These are phyloP conservation scores for Dendrostoma leiphaemia DNA, from an alignment of 2,329 filamentous ascomycete species.

Conservation along the genomic window DNA sequence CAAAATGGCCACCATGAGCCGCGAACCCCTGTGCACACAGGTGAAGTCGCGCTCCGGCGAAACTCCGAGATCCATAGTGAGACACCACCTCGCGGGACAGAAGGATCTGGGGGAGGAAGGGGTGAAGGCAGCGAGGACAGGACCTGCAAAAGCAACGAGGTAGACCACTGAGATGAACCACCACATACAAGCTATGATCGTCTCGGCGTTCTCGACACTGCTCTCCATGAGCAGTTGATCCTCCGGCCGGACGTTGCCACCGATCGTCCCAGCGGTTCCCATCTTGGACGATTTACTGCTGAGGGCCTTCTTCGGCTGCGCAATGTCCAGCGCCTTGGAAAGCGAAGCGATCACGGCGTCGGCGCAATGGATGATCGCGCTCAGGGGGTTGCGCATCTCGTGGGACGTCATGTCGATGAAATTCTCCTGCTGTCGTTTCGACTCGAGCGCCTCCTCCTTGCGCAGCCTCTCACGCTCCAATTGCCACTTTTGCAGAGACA, in stretches of 20 bases:
- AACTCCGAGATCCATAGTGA: too few species aligned
- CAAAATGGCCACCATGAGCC: too few species aligned
- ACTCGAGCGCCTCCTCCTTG: conserved; percentile 56
- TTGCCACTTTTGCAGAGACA: conserved; percentile 50
- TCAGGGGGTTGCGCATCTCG: conserved; percentile 72
- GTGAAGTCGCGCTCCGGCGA: too few species aligned
- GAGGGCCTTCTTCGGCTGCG: conserved; percentile 7
- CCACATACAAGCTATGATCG: conserved; percentile 63
- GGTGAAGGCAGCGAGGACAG: not conserved
- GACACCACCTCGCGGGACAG: too few species aligned
- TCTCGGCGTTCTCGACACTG: conserved; percentile 72
- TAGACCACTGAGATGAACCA: not conserved
- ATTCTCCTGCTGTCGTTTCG: conserved; percentile 70
- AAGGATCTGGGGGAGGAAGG: too few species aligned
- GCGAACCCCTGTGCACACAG: too few species aligned
- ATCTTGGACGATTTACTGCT: conserved; percentile 29
- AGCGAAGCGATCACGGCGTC: conserved; percentile 63
- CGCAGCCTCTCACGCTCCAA: conserved; percentile 47
- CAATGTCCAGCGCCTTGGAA: conserved; percentile 40
- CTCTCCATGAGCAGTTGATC: conserved; percentile 46
- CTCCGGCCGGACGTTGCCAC: conserved; percentile 23
- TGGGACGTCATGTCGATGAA: conserved; percentile 77
- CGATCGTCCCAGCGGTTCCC: conserved; percentile 15
- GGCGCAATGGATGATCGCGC: conserved; percentile 71
- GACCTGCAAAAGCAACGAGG: not conserved